Percentiles rank a stretch among this genome's conserved stretches.
These are phyloP conservation scores for Pholiota adiposa DNA, from an alignment of 1,284 basidiomycete species.

Conservation along the genomic window DNA sequence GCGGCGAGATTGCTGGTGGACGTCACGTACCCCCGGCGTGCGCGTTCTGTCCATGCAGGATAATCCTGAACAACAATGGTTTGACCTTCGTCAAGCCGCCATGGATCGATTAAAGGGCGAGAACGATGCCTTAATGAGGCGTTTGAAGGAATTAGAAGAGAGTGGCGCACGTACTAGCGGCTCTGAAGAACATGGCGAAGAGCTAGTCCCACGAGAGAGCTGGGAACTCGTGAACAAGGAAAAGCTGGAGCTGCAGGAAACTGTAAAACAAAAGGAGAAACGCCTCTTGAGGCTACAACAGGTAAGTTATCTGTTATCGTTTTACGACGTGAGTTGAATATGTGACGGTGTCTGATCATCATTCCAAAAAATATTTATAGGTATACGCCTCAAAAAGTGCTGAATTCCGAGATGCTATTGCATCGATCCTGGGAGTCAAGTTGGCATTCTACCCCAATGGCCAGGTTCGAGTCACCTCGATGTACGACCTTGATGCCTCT, in stretches of 20 bases:
- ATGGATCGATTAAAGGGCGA: slow-evolving; percentile 76
- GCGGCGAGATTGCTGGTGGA: slow-evolving; percentile 76
- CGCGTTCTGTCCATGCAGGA: slow-evolving; percentile 72
- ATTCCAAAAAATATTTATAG: slow-evolving; percentile 34
- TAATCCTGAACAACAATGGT: slow-evolving; percentile 79
- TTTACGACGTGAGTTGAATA: too few species aligned
- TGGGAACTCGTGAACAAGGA: slow-evolving; percentile 69
- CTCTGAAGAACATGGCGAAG: slow-evolving; percentile 26
- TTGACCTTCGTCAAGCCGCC: slow-evolving; percentile 66
- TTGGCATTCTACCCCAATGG: slow-evolving; percentile 85
- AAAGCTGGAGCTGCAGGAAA: slow-evolving; percentile 61
- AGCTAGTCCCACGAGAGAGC: slow-evolving; percentile 69
- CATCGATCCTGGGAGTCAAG: slow-evolving; percentile 83
- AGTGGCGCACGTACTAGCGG: slow-evolving; percentile 16
- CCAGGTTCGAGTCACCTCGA: slow-evolving; percentile 81
- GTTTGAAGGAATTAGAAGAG: slow-evolving; percentile 59
- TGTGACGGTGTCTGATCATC: background rate
- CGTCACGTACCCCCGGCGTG: slow-evolving; percentile 73
- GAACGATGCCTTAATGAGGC: slow-evolving; percentile 70
- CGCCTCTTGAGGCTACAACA: slow-evolving; percentile 73
- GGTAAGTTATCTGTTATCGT: slow-evolving; percentile 35
- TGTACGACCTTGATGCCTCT: slow-evolving; percentile 72
- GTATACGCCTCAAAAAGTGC: slow-evolving; percentile 75
- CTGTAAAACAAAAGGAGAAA: slow-evolving; percentile 76
- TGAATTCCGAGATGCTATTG: slow-evolving; percentile 83